Conservation (phyloP, 768 basidiomycete species). For the Infundibulicybe gibba region DNA sequence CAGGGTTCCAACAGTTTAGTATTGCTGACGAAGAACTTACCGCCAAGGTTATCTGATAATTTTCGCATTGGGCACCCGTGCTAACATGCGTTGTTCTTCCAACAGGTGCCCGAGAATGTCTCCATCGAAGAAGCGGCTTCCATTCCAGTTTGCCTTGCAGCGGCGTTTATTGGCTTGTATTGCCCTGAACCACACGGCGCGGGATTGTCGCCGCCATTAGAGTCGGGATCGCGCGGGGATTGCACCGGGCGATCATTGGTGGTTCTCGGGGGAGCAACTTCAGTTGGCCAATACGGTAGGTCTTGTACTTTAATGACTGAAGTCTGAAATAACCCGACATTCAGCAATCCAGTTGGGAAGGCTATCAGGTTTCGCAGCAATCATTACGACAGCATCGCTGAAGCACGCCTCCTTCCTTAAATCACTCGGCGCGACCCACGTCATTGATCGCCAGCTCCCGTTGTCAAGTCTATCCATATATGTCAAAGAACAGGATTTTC, state of each 20-base stretch:
- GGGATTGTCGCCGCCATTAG: not conserved
- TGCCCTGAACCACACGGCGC: not conserved
- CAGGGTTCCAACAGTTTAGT: not conserved
- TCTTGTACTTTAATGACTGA: slow-evolving; percentile 24
- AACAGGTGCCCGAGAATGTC: slow-evolving; percentile 31
- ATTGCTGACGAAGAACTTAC: not conserved
- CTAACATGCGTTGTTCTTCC: not conserved
- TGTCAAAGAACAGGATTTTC: slow-evolving; percentile 3
- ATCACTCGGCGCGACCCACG: slow-evolving; percentile 31
- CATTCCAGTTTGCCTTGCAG: slow-evolving; percentile 34
- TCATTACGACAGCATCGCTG: slow-evolving; percentile 32
- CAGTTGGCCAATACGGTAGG: not conserved
- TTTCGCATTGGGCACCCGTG: not conserved
- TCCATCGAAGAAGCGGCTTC: slow-evolving; percentile 37
- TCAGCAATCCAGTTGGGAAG: slow-evolving; percentile 38
- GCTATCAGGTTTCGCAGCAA: slow-evolving; percentile 35
- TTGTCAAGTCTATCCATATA: not conserved
- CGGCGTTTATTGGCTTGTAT: slow-evolving; percentile 31
- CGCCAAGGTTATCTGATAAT: not conserved
- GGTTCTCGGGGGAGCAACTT: slow-evolving; percentile 13
- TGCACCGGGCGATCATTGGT: not conserved
- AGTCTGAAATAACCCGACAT: slow-evolving; percentile 24
- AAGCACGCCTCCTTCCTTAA: slow-evolving; percentile 22
- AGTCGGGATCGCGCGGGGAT: not conserved
- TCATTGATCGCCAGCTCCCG: slow-evolving; percentile 22